A percentile compares a stretch with the other conserved stretches of the same genome.
Evolutionary conservation across 805 yeast genomes (phyloP).

Genomic region (Wickerhamiella allomyrinae): DNA sequence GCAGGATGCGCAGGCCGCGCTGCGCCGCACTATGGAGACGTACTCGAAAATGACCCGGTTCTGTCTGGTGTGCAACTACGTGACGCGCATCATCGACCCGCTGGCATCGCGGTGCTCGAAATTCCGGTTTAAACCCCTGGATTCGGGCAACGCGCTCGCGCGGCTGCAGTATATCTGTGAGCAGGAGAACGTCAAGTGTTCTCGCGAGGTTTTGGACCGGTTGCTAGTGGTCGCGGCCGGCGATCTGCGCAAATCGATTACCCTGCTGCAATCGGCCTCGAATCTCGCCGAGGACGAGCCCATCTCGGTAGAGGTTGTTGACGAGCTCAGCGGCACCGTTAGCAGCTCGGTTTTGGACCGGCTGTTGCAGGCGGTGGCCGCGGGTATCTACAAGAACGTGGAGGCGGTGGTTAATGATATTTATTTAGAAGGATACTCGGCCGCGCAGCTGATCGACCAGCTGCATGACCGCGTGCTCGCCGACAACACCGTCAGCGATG

Average conservation of each 20-base stretch:
- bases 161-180: slow-evolving; percentile 52
- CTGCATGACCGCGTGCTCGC: slow-evolving; percentile 52
- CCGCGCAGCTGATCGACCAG: slow-evolving; percentile 54
- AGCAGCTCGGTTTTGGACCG: slow-evolving; percentile 34
- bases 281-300: slow-evolving; percentile 29
- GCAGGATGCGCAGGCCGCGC: slow-evolving; percentile 82
- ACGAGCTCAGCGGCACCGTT: slow-evolving; percentile 68
- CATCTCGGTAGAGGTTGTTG: slow-evolving; percentile 35
- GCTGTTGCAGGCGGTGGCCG: slow-evolving; percentile 28
- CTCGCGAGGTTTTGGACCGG: slow-evolving; percentile 42
- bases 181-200: slow-evolving; percentile 32
- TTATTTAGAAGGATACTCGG: slow-evolving; percentile 63
- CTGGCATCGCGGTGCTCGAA: slow-evolving; percentile 92
- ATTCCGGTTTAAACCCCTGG: slow-evolving; percentile 74
- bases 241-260: slow-evolving; percentile 86
- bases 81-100: slow-evolving; percentile 93
- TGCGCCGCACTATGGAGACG: slow-evolving; percentile 65
- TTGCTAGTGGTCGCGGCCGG: slow-evolving; percentile 69
- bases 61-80: slow-evolving; percentile 89
- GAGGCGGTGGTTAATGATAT: slow-evolving; percentile 34
- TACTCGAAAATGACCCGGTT: slow-evolving; percentile 73
- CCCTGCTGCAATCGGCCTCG: slow-evolving; percentile 66
- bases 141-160: slow-evolving; percentile 50
- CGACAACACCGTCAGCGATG: slow-evolving; percentile 35
- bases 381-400: slow-evolving; percentile 18